Evolutionary conservation across 2,329 filamentous ascomycete genomes (phyloP).

Genomic region (Pseudocercospora ulei): DNA sequence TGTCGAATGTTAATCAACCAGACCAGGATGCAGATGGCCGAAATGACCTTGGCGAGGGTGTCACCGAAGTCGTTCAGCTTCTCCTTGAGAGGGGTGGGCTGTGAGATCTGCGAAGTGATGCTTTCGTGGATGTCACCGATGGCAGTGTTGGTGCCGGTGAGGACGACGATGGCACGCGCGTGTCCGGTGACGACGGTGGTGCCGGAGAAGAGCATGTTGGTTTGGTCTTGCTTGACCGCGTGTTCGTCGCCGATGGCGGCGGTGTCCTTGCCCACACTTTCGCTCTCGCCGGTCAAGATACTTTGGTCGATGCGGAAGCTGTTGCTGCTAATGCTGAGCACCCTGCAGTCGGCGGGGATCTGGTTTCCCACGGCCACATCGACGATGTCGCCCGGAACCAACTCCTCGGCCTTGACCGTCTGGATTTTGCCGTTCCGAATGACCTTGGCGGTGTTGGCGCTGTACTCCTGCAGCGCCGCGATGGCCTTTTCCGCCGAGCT

Average conservation of each 20-base stretch:
- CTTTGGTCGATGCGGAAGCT: constrained; percentile 95
- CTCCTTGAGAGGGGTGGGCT: constrained; percentile 93
- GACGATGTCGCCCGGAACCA: constrained; percentile 89
- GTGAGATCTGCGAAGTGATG: constrained; percentile 94
- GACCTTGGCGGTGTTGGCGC: constrained; percentile 93
- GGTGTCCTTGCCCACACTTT: constrained; percentile 84
- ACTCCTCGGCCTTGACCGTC: constrained; percentile 86
- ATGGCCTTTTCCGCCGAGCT: constrained; percentile 98
- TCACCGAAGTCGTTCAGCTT: constrained; percentile 98
- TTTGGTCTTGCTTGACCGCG: constrained; percentile 93
- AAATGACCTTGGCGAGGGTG: constrained; percentile 92
- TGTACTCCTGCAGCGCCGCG: constrained; percentile 95
- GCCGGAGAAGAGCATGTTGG: constrained; percentile 97
- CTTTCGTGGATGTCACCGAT: constrained; percentile 99
- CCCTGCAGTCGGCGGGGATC: constrained; percentile 85
- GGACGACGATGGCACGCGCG: constrained; percentile 78
- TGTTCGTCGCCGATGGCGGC: constrained; percentile 60
- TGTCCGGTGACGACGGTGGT: constrained; percentile 94
- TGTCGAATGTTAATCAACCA: constrained; percentile 98
- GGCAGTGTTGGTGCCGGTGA: constrained; percentile 81
- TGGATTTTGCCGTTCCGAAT: constrained; percentile 71
- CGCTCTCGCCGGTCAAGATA: constrained; percentile 92
- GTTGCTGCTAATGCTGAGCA: constrained; percentile 89
- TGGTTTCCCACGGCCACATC: constrained; percentile 82
- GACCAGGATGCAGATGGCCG: constrained; percentile 87